These are phyloP conservation scores for Rhodotorula paludigena DNA, from an alignment of 768 basidiomycete genomes.

Conservation along the genomic window DNA sequence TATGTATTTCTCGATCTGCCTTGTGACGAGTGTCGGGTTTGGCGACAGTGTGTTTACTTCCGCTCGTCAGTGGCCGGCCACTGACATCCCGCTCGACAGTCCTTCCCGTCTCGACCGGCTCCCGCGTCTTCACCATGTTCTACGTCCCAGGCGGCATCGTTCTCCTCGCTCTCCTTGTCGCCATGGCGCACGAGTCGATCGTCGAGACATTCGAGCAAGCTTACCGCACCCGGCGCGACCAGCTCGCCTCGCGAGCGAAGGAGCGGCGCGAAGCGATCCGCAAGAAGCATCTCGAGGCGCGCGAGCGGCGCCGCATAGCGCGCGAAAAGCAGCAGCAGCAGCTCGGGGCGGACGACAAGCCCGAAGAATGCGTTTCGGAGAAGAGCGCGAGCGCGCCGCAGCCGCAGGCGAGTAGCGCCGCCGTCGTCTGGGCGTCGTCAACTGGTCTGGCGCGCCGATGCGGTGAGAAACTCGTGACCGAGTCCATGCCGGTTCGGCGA, in stretches of 20 bases:
- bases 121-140: conserved; percentile 35
- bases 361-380: too few relatives aligned
- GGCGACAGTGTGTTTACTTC: conserved; percentile 20
- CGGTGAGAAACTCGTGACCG: too few relatives aligned
- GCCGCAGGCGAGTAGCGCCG: too few relatives aligned
- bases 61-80: neutral
- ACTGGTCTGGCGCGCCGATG: too few relatives aligned
- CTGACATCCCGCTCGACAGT: neutral
- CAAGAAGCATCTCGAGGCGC: conserved; percentile 4
- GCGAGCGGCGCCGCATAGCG: neutral
- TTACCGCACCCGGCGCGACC: conserved; percentile 53
- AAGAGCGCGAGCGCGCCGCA: too few relatives aligned
- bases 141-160: conserved; percentile 39
- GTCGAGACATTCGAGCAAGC: conserved; percentile 58
- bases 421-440: too few relatives aligned
- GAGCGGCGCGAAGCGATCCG: conserved; percentile 28
- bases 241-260: conserved; percentile 22
- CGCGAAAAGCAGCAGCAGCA: conserved; percentile 4
- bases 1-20: conserved; percentile 56
- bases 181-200: conserved; percentile 22
- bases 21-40: conserved; percentile 58
- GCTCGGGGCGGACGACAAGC: neutral
- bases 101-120: neutral
- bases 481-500: too few relatives aligned
- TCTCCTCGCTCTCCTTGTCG: conserved; percentile 33